Evolutionary conservation across 2,329 filamentous ascomycete species (phyloP).

Genomic region (Aspergillus sp.): DNA sequence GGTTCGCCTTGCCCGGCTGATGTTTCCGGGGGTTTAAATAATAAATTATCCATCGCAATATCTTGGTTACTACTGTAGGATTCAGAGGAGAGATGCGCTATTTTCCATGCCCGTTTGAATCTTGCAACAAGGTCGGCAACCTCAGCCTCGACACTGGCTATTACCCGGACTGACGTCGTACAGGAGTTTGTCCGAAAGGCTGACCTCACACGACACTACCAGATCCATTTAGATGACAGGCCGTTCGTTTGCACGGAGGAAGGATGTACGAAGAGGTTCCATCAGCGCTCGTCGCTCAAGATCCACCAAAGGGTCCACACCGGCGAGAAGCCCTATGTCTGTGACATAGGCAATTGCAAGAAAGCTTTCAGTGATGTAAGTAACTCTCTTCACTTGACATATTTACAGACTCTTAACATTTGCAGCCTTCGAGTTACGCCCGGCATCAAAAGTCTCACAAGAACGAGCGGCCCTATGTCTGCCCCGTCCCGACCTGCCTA

Average conservation of each 20-base stretch:
- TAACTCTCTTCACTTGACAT: background rate
- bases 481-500: background rate
- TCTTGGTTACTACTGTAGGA: no score
- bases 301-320: background rate
- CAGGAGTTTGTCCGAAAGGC: background rate
- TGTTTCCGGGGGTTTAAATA: no score
- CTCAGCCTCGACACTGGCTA: no score
- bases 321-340: background rate
- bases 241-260: background rate
- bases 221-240: background rate
- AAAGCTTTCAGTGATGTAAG: background rate
- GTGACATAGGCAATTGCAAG: background rate
- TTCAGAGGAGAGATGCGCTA: background rate
- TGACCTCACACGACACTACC: background rate
- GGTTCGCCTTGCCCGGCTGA: no score
- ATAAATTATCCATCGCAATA: no score
- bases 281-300: background rate
- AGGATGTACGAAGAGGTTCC: background rate
- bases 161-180: no score
- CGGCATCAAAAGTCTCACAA: background rate
- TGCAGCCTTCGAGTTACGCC: background rate
- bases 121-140: background rate
- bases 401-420: fast-evolving
- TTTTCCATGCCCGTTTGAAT: background rate
- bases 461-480: background rate